Evolutionary conservation across 371 early-diverging fungal genomes (phyloP).

Genomic region (Lichtheimia corymbifera): DNA sequence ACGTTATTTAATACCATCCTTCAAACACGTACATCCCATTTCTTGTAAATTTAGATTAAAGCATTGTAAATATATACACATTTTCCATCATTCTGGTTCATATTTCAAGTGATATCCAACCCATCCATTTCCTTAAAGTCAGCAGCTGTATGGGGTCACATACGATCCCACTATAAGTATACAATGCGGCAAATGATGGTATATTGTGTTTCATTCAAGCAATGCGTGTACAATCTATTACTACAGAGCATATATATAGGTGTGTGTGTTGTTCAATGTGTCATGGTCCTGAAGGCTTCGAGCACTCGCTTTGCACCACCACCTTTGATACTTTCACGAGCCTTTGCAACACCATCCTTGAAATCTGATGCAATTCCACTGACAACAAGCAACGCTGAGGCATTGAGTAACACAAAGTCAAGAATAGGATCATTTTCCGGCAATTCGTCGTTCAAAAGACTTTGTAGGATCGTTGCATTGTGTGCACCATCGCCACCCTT

Average conservation of each 20-base stretch:
- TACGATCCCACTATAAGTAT: too few species aligned
- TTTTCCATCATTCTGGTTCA: constrained; percentile 1
- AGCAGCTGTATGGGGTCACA: too few species aligned
- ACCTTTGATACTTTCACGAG: constrained; percentile 68
- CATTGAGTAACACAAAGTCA: constrained; percentile 91
- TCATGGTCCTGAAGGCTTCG: constrained; percentile 63
- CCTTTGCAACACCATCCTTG: constrained; percentile 78
- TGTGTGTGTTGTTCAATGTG: constrained; percentile 2
- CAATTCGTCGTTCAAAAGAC: constrained; percentile 64
- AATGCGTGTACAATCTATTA: too few species aligned
- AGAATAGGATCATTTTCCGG: constrained; percentile 71
- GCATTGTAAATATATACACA: background rate
- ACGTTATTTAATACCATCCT: background rate
- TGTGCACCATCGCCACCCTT: constrained; percentile 76
- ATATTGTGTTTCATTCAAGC: too few species aligned
- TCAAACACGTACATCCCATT: constrained; percentile 1
- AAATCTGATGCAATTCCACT: constrained; percentile 74
- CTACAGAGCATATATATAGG: too few species aligned
- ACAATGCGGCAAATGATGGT: too few species aligned
- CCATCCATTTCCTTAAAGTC: too few species aligned
- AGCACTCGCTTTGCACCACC: constrained; percentile 72
- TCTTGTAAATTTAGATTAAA: background rate
- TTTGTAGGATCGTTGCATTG: constrained; percentile 73
- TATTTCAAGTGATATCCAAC: too few species aligned
- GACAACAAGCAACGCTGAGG: constrained; percentile 85